These are phyloP conservation scores for Elongisporangium undulatum DNA, from an alignment of 352 stramenopile genomes.

Conservation along the genomic window DNA sequence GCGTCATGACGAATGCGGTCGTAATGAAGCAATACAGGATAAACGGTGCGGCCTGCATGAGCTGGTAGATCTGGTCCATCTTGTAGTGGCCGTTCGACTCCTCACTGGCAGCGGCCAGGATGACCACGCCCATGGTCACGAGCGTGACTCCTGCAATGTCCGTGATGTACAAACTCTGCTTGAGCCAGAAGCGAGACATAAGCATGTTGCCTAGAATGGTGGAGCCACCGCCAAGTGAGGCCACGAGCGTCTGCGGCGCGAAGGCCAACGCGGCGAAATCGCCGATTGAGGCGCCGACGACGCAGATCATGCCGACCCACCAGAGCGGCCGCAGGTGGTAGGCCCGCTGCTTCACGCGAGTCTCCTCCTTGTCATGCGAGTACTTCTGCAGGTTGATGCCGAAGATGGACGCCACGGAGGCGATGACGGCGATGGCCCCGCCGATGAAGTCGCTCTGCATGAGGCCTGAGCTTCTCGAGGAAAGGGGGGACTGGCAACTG, in stretches of 20 bases:
- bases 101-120: conserved; percentile 67
- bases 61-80: conserved; percentile 82
- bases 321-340: conserved; percentile 84
- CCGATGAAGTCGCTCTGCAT: conserved; percentile 80
- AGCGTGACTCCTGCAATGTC: conserved; percentile 72
- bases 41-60: conserved; percentile 78
- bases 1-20: conserved; percentile 77
- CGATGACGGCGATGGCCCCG: conserved; percentile 67
- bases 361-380: conserved; percentile 83
- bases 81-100: conserved; percentile 75
- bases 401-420: conserved; percentile 84
- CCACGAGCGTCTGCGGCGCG: conserved; percentile 81
- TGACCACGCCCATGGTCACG: conserved; percentile 75
- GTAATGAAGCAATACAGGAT: conserved; percentile 81
- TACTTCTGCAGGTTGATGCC: conserved; percentile 92
- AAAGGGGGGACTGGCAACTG: background rate
- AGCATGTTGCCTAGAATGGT: conserved; percentile 84
- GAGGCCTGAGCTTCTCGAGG: background rate
- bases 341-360: conserved; percentile 54
- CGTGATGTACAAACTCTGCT: conserved; percentile 82
- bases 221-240: conserved; percentile 72
- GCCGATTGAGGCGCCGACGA: conserved; percentile 74
- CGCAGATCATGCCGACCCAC: conserved; percentile 86
- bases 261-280: conserved; percentile 88
- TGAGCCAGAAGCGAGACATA: conserved; percentile 85